phyloP scores from a whole-genome alignment of 768 basidiomycete species.

The Melanogaster broomeanus region DNA sequence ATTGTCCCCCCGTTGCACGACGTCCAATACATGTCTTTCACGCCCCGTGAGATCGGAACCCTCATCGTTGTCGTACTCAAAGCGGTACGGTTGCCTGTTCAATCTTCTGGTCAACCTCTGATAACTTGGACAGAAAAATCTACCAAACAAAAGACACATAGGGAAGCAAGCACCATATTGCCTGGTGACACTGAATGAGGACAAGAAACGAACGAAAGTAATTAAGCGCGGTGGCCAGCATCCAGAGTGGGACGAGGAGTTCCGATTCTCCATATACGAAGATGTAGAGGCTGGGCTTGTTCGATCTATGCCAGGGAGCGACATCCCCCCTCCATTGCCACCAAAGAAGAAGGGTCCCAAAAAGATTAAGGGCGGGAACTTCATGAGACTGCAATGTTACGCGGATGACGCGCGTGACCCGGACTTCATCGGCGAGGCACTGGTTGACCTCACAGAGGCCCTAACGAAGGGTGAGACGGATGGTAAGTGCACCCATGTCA shows the following conservation, averaged over 20 bases:
- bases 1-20: constrained; percentile 2
- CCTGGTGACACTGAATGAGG: constrained; percentile 71
- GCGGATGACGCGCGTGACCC: constrained; percentile 94
- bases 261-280: constrained; percentile 88
- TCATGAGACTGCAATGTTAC: constrained; percentile 83
- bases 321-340: constrained; percentile 68
- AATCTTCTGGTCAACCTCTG: constrained; percentile 10
- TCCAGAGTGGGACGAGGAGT: constrained; percentile 98
- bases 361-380: constrained; percentile 69
- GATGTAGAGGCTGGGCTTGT: constrained; percentile 60
- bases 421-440: constrained; percentile 90
- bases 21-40: constrained; percentile 49
- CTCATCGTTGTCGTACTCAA: constrained; percentile 92
- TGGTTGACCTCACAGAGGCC: constrained; percentile 86
- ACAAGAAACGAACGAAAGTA: constrained; percentile 88
- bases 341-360: constrained; percentile 55
- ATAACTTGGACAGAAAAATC: constrained; percentile 62
- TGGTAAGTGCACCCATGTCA: constrained; percentile 54
- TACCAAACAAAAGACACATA: constrained; percentile 89
- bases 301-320: constrained; percentile 40
- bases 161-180: constrained; percentile 99
- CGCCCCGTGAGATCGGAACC: constrained; percentile 83
- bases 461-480: constrained; percentile 96
- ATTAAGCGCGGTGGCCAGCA: constrained; percentile 97
- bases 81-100: constrained; percentile 63